These are phyloP conservation scores for Camelina neglecta DNA, from an alignment of 345 rosid species.

Conservation along the genomic window DNA sequence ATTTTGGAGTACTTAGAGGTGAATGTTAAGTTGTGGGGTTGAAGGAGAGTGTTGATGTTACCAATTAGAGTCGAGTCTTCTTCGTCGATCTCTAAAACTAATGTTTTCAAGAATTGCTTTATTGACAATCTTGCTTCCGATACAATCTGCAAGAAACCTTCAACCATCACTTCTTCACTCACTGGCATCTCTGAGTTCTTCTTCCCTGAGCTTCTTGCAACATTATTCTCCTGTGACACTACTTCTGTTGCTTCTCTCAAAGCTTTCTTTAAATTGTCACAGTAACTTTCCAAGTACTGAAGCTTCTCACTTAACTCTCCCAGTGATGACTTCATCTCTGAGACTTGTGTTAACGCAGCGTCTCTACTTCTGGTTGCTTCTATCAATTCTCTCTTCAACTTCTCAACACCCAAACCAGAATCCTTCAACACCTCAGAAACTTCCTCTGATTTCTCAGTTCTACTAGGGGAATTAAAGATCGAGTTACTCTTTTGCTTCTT, in stretches of 20 bases:
- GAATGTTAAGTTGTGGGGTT: constrained; percentile 65
- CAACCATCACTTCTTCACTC: constrained; percentile 86
- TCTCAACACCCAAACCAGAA: constrained; percentile 59
- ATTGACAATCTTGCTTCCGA: constrained; percentile 92
- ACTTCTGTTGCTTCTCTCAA: constrained; percentile 62
- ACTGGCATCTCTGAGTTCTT: constrained; percentile 63
- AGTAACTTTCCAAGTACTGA: constrained; percentile 79
- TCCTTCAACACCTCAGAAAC: constrained; percentile 73
- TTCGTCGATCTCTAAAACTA: constrained; percentile 73
- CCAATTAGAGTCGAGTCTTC: constrained; percentile 59
- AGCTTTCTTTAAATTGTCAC: constrained; percentile 83
- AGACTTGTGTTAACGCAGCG: constrained; percentile 70
- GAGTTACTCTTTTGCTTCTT: constrained; percentile 62
- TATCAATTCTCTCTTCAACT: constrained; percentile 70
- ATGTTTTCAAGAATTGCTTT: constrained; percentile 88
- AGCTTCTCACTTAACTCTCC: constrained; percentile 78
- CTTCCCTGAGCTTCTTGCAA: constrained; percentile 32
- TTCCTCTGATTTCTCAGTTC: constrained; percentile 73
- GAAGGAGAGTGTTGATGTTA: constrained; percentile 67
- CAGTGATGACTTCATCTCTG: constrained; percentile 79
- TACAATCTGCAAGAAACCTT: constrained; percentile 90
- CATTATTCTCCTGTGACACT: constrained; percentile 26
- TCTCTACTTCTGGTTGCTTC: constrained; percentile 83
- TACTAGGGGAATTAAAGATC: constrained; percentile 55
- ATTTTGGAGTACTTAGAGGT: constrained; percentile 71